A percentile compares a stretch with the other conserved stretches of the same genome.
These are phyloP conservation scores for Fusarium kyushuense DNA, from an alignment of 2,329 filamentous ascomycete species.

Conservation along the genomic window DNA sequence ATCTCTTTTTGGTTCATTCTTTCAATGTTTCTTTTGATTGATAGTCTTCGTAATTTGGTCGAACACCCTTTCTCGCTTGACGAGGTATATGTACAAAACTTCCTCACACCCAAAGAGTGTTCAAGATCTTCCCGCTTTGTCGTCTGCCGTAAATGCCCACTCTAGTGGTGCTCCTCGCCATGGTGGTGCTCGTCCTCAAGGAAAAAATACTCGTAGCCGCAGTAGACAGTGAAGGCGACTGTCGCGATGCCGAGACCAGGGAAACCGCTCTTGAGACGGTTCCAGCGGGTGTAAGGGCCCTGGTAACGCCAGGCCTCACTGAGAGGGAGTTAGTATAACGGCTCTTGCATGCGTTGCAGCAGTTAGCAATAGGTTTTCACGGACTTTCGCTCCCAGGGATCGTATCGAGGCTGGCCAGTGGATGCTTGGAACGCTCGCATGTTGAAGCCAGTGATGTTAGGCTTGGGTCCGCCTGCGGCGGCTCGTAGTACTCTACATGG, in stretches of 20 bases:
- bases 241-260: constrained; percentile 93
- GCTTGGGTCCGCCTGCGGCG: constrained; percentile 64
- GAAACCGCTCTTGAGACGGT: constrained; percentile 88
- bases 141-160: constrained; percentile 23
- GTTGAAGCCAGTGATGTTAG: constrained; percentile 94
- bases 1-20: neutral
- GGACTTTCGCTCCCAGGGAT: constrained; percentile 75
- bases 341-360: neutral
- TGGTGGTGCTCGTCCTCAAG: constrained; percentile 76
- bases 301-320: constrained; percentile 97
- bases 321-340: constrained; percentile 33
- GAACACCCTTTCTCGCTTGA: constrained; percentile 29
- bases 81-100: constrained; percentile 47
- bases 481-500: constrained; percentile 61
- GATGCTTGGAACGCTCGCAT: constrained; percentile 81
- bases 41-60: constrained; percentile 34
- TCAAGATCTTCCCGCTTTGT: constrained; percentile 21
- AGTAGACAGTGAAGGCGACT: constrained; percentile 91
- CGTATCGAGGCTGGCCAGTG: constrained; percentile 71
- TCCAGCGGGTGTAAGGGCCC: constrained; percentile 87
- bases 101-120: constrained; percentile 21
- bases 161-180: constrained; percentile 68
- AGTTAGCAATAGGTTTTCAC: constrained; percentile 49
- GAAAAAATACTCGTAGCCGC: constrained; percentile 90
- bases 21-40: constrained; percentile 39